Evolutionary conservation across 208 protist genomes (phyloP), one percentile per base, ranked within the genome.

Genomic region (Trypanosoma caninum): DNA sequence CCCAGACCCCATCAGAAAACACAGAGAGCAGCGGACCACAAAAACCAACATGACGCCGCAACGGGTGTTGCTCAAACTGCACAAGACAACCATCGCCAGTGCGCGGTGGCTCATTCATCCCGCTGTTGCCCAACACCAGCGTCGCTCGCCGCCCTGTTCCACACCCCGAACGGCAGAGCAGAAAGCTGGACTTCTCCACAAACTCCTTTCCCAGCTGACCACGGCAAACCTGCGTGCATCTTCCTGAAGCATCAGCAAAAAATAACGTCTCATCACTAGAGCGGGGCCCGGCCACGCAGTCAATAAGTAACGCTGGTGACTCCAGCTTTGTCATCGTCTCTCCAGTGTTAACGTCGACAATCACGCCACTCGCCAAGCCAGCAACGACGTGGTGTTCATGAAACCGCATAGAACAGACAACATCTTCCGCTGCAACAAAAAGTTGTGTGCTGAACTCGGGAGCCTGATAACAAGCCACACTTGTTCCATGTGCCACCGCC

Each of bases 1-100:
- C 7, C 61, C 61, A 67, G 10, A 37, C 61, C 13, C 61, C 61
- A 27, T 67, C 61, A 6, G 46, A n/a, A 51, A 55, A 67, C 23
- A 57, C 57, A 27, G 50, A 47, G 14, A 67, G 18, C 23, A 59
- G 6, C 1, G 58, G 58, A 25, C 1, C 34, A 13, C 18, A 20
- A 4, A 2, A 20, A 2, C 22, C 38, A 3, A 58, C 38, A 20
- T 59, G 8, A 47, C 31, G 22, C 11, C 48, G 47, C 44, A 67
- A 27, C 18, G 61, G 61, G n/a, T 67, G 61, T 35, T 57, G 44
- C 25, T 31, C 48, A 54, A 60, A 67, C 16, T 53, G 48, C 18
- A 27, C 30, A 25, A 18, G 20, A 9, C 6, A n/a, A 18, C 45
- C 46, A 13, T 25, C 41, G 3, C 5, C 31, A 14, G 11, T 34